These are phyloP conservation scores for Colletotrichum scovillei DNA, from an alignment of 2,329 filamentous ascomycete species.

Conservation along the genomic window DNA sequence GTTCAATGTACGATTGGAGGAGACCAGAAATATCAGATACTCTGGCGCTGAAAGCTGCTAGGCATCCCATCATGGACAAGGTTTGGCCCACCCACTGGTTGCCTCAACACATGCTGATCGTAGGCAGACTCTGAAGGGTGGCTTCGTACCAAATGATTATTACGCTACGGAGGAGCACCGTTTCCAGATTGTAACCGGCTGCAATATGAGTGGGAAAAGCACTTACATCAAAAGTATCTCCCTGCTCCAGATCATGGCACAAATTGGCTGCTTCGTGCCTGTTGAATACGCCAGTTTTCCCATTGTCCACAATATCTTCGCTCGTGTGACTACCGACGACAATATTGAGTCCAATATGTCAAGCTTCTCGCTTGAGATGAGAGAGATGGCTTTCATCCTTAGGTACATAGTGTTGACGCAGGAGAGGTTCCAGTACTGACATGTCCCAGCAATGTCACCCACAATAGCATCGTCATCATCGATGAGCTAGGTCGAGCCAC, in stretches of 20 bases:
- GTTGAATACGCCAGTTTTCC: slow-evolving; percentile 86
- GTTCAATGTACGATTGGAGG: slow-evolving; percentile 69
- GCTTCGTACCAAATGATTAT: slow-evolving; percentile 89
- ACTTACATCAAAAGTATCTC: slow-evolving; percentile 92
- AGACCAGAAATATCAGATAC: slow-evolving; percentile 76
- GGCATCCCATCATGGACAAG: slow-evolving; percentile 84
- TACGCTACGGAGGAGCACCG: slow-evolving; percentile 84
- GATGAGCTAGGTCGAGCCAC: slow-evolving; percentile 95
- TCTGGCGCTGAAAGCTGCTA: slow-evolving; percentile 77
- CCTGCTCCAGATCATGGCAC: slow-evolving; percentile 90
- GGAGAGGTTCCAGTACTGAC: neutral
- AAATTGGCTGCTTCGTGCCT: slow-evolving; percentile 91
- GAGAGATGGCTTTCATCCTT: slow-evolving; percentile 93
- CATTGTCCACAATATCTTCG: slow-evolving; percentile 85
- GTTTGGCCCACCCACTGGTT: slow-evolving; percentile 40
- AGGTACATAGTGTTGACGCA: slow-evolving; percentile 51
- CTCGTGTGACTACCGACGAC: slow-evolving; percentile 87
- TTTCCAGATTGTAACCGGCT: slow-evolving; percentile 94
- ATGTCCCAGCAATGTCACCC: slow-evolving; percentile 71
- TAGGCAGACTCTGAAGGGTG: slow-evolving; percentile 47
- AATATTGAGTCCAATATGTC: slow-evolving; percentile 91
- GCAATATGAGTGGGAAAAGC: slow-evolving; percentile 98
- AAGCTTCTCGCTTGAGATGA: slow-evolving; percentile 94
- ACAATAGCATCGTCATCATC: slow-evolving; percentile 82
- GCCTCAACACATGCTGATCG: neutral